Evolutionary conservation across 192 early-diverging fungal genomes (phyloP).

Genomic region (Dispira parvispora): DNA sequence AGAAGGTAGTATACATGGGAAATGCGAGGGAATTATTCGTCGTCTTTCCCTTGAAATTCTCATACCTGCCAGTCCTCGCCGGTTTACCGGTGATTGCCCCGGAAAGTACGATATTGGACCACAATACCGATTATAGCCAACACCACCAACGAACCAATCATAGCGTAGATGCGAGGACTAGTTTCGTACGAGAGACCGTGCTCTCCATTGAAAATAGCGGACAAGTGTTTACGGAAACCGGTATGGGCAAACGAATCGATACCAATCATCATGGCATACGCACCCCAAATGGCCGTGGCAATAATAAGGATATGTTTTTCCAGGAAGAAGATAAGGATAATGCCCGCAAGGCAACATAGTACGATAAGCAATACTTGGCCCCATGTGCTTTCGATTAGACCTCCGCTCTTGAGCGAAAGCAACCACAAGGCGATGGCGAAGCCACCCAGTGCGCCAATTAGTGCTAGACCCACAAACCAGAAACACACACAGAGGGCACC

Average conservation of each 20-base stretch:
- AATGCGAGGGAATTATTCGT: no score
- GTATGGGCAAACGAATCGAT: constrained; percentile 68
- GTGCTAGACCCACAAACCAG: constrained; percentile 50
- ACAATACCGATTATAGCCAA: constrained; percentile 42
- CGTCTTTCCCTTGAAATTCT: no score
- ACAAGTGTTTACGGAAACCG: constrained; percentile 46
- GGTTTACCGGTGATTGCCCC: constrained; percentile 13
- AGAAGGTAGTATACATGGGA: no score
- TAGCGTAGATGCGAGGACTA: constrained; percentile 39
- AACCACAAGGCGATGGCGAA: constrained; percentile 58
- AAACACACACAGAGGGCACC: constrained; percentile 49
- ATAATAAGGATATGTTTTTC: constrained; percentile 49
- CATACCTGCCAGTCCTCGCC: no score
- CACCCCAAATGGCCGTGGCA: constrained; percentile 56
- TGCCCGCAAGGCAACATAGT: constrained; percentile 37
- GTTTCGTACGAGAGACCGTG: constrained; percentile 29
- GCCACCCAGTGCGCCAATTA: constrained; percentile 64
- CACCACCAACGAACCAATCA: constrained; percentile 49
- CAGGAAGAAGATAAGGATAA: constrained; percentile 42
- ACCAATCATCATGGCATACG: constrained; percentile 62
- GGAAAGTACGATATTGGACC: constrained; percentile 45
- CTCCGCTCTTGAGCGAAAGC: constrained; percentile 38
- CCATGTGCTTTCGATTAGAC: constrained; percentile 39
- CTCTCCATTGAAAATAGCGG: constrained; percentile 32
- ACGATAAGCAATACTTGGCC: constrained; percentile 58